Conservation (phyloP, 805 yeast genomes). For the Candida nemodendra region DNA sequence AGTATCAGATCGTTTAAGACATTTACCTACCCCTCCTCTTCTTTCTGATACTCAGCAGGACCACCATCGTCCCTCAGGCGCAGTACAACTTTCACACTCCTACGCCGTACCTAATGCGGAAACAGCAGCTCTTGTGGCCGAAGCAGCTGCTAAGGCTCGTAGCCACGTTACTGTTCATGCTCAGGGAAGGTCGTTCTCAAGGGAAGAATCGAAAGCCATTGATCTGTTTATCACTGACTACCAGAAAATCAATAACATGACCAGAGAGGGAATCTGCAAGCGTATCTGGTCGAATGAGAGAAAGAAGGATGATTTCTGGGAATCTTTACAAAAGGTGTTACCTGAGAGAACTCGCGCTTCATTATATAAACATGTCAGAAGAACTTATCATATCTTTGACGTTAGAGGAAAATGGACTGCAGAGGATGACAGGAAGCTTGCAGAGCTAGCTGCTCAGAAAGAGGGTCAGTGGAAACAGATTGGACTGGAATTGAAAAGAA, state of each 20-base stretch:
- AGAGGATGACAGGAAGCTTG: slow-evolving; percentile 72
- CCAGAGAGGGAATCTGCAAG: slow-evolving; percentile 69
- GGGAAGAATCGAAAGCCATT: slow-evolving; percentile 66
- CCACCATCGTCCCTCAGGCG: background rate
- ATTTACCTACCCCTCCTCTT: slow-evolving; percentile 14
- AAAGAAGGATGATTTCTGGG: slow-evolving; percentile 90
- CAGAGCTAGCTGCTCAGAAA: slow-evolving; percentile 58
- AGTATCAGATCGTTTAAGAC: slow-evolving; percentile 5
- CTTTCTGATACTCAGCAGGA: background rate
- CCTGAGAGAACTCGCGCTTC: slow-evolving; percentile 88
- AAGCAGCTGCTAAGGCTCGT: slow-evolving; percentile 45
- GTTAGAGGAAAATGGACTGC: slow-evolving; percentile 89
- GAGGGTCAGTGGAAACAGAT: slow-evolving; percentile 89
- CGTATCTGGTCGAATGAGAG: slow-evolving; percentile 87
- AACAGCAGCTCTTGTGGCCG: slow-evolving; percentile 40
- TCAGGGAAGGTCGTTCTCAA: slow-evolving; percentile 44
- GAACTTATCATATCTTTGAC: slow-evolving; percentile 84
- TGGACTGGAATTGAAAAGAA: slow-evolving; percentile 76
- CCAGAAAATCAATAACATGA: slow-evolving; percentile 58
- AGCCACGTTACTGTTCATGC: slow-evolving; percentile 26
- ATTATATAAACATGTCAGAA: slow-evolving; percentile 86
- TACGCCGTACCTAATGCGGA: slow-evolving; percentile 24
- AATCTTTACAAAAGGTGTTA: slow-evolving; percentile 67
- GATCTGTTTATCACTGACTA: slow-evolving; percentile 73
- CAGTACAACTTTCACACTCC: slow-evolving; percentile 5